Base-by-base conservation (phyloP, 2,329 filamentous ascomycete species). In the Fusarium ramigenum region DNA sequence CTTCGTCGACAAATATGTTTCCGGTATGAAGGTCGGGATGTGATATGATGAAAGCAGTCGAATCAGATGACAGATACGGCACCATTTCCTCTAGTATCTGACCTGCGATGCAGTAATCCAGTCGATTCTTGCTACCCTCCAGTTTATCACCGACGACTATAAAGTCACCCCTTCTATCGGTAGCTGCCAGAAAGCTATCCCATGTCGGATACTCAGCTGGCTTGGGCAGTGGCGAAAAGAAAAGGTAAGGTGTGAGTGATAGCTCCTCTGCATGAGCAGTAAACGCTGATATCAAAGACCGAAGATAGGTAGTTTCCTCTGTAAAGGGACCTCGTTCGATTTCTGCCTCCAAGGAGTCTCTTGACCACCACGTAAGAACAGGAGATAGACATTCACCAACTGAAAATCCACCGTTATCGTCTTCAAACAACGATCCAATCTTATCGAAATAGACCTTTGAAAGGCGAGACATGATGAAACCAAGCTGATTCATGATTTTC, bases 281-380 rank as follows among this genome's bases (percentile, higher is more conserved):
- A 12, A 53, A 9, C 0, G 23, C 23, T 16, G 34, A 25, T 37
- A 53, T 9, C 0, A 53, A 53, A 37, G 23, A 53, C 23, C 1
- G 23, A 21, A 53, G 23, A 2, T 37, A 37, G 5, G 2, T 0
- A 9, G 0, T 7, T 36, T 53, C 50, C 0, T 28, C 14, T 1
- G 14, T 9, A 21, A 53, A 37, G 0, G 50, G 34, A 2, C 50
- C 50, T 9, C 34, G 34, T 2, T 37, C 34, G 2, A 37, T 21
- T 7, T 12, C 2, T 2, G 7, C 21, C 3, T 21, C 34, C 4
- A 52, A 7, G 2, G 23, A 4, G 23, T 37, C 50, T 3, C 50
- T 37, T 12, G 23, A 53, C 7, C 9, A 9, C 34, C 50, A 53
- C 7, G 34, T 37, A 7, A 53, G 34, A 53, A 37, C 34, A 53